Conservation (phyloP, 169 alveolate species). For the Perkinsus marinus region DNA sequence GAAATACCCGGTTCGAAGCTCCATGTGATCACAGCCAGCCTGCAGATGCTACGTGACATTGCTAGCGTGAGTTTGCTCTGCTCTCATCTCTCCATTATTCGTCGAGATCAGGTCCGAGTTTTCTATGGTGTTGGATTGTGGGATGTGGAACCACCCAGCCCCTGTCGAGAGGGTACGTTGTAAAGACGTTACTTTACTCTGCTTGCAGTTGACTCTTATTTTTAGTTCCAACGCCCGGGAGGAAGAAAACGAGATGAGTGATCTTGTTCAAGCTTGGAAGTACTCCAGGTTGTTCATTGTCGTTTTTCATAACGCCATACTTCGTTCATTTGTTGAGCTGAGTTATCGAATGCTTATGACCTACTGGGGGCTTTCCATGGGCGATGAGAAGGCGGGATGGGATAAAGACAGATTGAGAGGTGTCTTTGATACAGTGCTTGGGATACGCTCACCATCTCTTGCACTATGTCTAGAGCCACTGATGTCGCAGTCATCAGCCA, state of each 20-base stretch:
- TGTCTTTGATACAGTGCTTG: no score
- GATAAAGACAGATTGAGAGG: no score
- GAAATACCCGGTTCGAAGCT: conserved; percentile 50
- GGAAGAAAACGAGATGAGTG: background rate
- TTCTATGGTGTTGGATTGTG: background rate
- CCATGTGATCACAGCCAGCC: conserved; percentile 21
- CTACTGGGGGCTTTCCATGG: no score
- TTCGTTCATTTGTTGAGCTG: background rate
- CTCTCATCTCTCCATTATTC: background rate
- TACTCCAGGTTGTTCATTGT: background rate
- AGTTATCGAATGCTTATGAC: background rate
- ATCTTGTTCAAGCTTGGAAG: no score
- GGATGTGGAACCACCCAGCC: background rate
- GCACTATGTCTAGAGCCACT: background rate
- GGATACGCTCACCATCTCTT: background rate
- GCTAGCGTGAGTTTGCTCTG: background rate
- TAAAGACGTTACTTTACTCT: background rate
- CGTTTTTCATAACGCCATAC: background rate
- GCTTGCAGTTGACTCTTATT: background rate
- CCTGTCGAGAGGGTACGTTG: background rate
- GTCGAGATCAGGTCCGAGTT: background rate
- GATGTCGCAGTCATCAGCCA: background rate
- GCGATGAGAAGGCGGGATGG: no score
- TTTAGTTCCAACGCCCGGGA: background rate
- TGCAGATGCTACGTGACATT: conserved; percentile 30